Percentiles rank a stretch among this genome's conserved stretches.
Evolutionary conservation across 225 moss, liverwort and hornwort genomes (phyloP).

Genomic region (Bryum argenteum): DNA sequence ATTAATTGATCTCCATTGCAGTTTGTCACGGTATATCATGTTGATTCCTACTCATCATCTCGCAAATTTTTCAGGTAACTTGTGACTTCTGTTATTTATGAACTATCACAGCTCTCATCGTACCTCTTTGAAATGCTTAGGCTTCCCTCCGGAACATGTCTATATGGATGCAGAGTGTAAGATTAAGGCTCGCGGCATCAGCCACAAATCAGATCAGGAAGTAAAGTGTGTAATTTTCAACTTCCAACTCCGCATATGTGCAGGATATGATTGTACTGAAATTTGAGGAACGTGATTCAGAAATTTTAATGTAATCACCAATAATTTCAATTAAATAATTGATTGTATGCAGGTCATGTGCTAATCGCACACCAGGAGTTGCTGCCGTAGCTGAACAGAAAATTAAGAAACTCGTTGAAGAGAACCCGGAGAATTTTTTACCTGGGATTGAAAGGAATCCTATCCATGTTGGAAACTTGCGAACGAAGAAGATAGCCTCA

Average conservation of each 20-base stretch:
- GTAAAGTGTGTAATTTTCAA: slow-evolving; percentile 26
- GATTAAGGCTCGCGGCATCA: slow-evolving; percentile 13
- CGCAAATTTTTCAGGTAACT: slow-evolving; percentile 17
- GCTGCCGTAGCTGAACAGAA: slow-evolving; percentile 33
- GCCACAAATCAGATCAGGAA: slow-evolving; percentile 24
- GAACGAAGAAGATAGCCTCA: slow-evolving; percentile 52
- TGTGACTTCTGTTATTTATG: slow-evolving; percentile 16
- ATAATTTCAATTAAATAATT: slow-evolving; percentile 13
- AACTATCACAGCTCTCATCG: slow-evolving; percentile 17
- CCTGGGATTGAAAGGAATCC: slow-evolving; percentile 33
- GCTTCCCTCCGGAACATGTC: slow-evolving; percentile 13
- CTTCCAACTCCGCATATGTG: slow-evolving; percentile 7
- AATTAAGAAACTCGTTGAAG: slow-evolving; percentile 9
- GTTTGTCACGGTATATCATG: neutral
- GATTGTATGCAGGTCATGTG: slow-evolving; percentile 31
- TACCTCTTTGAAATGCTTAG: slow-evolving; percentile 22
- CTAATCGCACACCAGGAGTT: slow-evolving; percentile 30
- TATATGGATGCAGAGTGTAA: slow-evolving; percentile 33
- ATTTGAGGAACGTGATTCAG: neutral
- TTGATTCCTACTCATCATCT: neutral
- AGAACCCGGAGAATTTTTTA: slow-evolving; percentile 23
- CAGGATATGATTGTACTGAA: slow-evolving; percentile 17
- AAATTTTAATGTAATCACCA: neutral
- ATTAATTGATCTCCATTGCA: neutral
- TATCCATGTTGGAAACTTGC: slow-evolving; percentile 46